These are phyloP conservation scores for Eutrema japonicum DNA, from an alignment of 345 rosid species.

Conservation along the genomic window DNA sequence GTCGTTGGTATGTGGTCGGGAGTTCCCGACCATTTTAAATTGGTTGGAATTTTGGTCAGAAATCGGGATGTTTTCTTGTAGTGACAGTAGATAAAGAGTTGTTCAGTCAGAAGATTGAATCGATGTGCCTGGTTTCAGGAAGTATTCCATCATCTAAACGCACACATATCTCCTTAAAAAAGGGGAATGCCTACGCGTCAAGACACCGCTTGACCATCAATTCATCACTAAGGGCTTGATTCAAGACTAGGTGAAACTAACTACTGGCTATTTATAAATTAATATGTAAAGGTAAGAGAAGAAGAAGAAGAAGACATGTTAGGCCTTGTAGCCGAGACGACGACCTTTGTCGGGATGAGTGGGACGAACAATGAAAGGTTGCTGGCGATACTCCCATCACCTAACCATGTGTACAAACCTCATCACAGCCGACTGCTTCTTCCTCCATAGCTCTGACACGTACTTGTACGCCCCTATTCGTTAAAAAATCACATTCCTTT, in stretches of 20 bases:
- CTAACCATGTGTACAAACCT: constrained; percentile 96
- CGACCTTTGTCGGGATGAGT: constrained; percentile 99
- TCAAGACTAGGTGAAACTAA: neutral
- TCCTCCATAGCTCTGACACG: constrained; percentile 99
- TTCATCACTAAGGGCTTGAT: neutral
- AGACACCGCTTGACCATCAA: constrained; percentile 47
- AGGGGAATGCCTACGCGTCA: too few relatives aligned
- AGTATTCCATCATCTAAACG: too few relatives aligned
- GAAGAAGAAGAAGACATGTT: constrained; percentile 61
- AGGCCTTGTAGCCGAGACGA: constrained; percentile 95
- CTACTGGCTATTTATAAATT: too few relatives aligned
- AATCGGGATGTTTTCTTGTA: too few relatives aligned
- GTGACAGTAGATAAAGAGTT: too few relatives aligned
- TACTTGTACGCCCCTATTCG: constrained; percentile 90
- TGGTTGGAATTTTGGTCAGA: too few relatives aligned
- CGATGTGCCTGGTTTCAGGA: too few relatives aligned
- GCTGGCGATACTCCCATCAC: constrained; percentile 99
- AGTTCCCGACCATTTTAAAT: too few relatives aligned
- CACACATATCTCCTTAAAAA: too few relatives aligned
- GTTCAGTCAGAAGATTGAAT: too few relatives aligned
- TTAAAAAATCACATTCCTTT: too few relatives aligned
- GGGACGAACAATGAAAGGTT: constrained; percentile 95
- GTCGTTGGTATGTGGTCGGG: too few relatives aligned
- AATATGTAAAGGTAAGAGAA: neutral
- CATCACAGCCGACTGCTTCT: constrained; percentile 99